Evolutionary conservation across 2,329 filamentous ascomycete genomes (phyloP).

Genomic region (Hymenoscyphus infarciens): DNA sequence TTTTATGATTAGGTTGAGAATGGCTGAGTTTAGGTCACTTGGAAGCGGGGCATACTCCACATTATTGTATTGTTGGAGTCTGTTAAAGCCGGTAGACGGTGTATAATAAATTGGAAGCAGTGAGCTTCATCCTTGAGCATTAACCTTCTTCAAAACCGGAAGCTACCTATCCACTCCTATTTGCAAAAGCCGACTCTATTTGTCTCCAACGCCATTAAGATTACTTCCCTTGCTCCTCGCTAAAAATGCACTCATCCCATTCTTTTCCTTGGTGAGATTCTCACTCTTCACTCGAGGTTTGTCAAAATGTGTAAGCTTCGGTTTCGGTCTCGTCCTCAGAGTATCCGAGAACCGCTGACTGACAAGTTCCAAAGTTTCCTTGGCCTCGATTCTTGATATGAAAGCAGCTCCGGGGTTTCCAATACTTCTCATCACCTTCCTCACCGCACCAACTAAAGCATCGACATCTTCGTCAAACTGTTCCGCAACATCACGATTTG

Average conservation of each 20-base stretch:
- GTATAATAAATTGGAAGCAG: constrained; percentile 33
- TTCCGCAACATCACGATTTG: constrained; percentile 38
- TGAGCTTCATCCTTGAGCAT: constrained; percentile 16
- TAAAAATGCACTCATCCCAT: constrained; percentile 30
- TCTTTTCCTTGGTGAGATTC: constrained; percentile 32
- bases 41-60: constrained; percentile 18
- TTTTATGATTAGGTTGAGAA: constrained; percentile 72
- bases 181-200: neutral
- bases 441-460: constrained; percentile 56
- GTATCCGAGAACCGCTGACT: constrained; percentile 67
- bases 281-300: constrained; percentile 30
- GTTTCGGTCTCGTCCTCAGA: constrained; percentile 64
- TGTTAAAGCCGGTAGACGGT: constrained; percentile 30
- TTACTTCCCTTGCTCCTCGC: constrained; percentile 10
- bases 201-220: neutral
- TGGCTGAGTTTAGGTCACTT: constrained; percentile 8
- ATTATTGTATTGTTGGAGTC: constrained; percentile 19
- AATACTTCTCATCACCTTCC: constrained; percentile 58
- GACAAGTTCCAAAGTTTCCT: constrained; percentile 71
- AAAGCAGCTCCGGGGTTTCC: constrained; percentile 71
- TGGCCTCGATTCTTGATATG: constrained; percentile 70
- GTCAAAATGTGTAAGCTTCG: constrained; percentile 60
- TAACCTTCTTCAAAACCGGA: constrained; percentile 7
- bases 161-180: neutral
- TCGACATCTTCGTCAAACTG: constrained; percentile 72